phyloP scores from a whole-genome alignment of 2,329 filamentous ascomycete genomes.

The Aspergillus aculeatus region DNA sequence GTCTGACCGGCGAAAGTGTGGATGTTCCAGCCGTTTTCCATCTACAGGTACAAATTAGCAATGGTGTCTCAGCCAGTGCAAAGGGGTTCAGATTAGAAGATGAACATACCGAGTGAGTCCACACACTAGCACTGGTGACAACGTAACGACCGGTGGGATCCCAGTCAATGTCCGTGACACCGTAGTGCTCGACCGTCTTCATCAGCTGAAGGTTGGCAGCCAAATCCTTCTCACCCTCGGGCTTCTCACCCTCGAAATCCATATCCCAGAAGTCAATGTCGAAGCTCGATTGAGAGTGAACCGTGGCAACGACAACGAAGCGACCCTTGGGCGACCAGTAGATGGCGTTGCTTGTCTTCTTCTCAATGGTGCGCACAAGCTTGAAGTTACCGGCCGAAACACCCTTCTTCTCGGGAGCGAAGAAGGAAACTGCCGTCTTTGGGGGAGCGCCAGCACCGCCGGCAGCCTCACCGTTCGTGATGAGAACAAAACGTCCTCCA shows the following conservation, averaged over 20 bases:
- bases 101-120: slow-evolving; percentile 85
- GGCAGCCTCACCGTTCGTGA: slow-evolving; percentile 84
- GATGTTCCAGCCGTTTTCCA: slow-evolving; percentile 98
- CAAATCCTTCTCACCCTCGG: slow-evolving; percentile 87
- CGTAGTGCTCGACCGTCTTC: slow-evolving; percentile 92
- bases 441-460: slow-evolving; percentile 78
- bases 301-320: slow-evolving; percentile 91
- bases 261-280: slow-evolving; percentile 98
- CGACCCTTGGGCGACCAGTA: slow-evolving; percentile 97
- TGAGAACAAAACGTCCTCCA: slow-evolving; percentile 94
- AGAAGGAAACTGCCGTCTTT: slow-evolving; percentile 94
- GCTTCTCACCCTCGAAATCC: slow-evolving; percentile 96
- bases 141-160: slow-evolving; percentile 95
- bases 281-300: slow-evolving; percentile 87
- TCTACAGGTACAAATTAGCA: slow-evolving; percentile 53
- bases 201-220: slow-evolving; percentile 93
- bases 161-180: slow-evolving; percentile 97
- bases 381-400: slow-evolving; percentile 86
- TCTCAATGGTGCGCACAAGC: slow-evolving; percentile 89
- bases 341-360: slow-evolving; percentile 99
- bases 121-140: slow-evolving; percentile 86
- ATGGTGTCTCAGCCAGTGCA: slow-evolving; percentile 14
- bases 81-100: not conserved
- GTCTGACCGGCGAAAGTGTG: slow-evolving; percentile 94
- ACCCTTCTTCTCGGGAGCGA: slow-evolving; percentile 95